Base-by-base conservation (phyloP, 2,329 filamentous ascomycete genomes). In the Ophidiomyces ophidiicola region DNA sequence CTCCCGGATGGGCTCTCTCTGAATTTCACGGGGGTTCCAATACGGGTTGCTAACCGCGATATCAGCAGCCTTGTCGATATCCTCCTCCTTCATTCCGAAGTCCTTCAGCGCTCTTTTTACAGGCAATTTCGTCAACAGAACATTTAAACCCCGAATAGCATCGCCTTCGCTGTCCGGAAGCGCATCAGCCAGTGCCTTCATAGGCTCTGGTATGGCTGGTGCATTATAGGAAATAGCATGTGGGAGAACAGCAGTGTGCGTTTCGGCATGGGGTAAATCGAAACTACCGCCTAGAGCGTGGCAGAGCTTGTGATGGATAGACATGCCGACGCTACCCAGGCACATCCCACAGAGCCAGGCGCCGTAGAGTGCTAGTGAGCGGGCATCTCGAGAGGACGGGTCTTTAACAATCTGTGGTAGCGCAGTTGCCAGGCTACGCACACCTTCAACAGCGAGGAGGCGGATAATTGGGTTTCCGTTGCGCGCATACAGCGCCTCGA, bases 231-330 rank as follows among this genome's bases (percentile, higher is more conserved):
- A 70, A 2, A 80, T 57, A 0, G 73, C 71, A 49, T 80, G 76
- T 0, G 76, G 74, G 5, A 80, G 60, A 1, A 80, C 66, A 21
- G 74, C 69, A 0, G 74, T 74, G 49, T 80, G 77, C 0, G 75
- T 79, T 53, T 79, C 74, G 1, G 76, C 73, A 44, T 81, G 76
- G 0, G 76, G 74, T 5, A 81, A 63, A 44, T 72, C 69, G 54
- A 80, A 77, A 48, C 65, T 71, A 5, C 76, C 77, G 17, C 76
- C 76, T 1, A 80, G 61, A 0, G 71, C 72, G 51, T 80, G 76
- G 57, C 75, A 79, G 1, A 81, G 66, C 53, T 80, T 81, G 56
- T 80, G 76, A 51, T 80, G 77, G 10, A 80, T 65, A 2, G 72
- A 68, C 72, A 80, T 79, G 38, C 68, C 68, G 2, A 74, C 71